Evolutionary conservation across 2,329 filamentous ascomycete genomes (phyloP).

Genomic region (Nemania bipapillata): DNA sequence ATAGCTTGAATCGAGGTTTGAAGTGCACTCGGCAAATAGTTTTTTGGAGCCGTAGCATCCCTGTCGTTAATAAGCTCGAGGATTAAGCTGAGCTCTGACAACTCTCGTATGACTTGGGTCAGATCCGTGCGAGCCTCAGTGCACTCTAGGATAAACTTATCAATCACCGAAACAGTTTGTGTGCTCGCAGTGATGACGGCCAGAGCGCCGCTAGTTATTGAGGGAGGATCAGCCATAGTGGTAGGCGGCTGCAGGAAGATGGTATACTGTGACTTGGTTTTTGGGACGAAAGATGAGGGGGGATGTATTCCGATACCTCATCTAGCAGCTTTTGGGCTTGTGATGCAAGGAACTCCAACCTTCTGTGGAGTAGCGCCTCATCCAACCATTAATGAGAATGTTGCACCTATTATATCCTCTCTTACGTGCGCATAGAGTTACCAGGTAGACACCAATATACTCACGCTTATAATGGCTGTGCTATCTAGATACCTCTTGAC

Average conservation of each 20-base stretch:
- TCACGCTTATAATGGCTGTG: too few species aligned
- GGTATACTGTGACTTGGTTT: not conserved
- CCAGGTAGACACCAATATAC: too few species aligned
- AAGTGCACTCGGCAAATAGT: conserved; percentile 4
- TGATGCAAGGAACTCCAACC: not conserved
- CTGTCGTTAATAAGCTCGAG: conserved; percentile 9
- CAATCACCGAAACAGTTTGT: not conserved
- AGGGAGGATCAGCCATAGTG: conserved; percentile 5
- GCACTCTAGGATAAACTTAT: conserved; percentile 9
- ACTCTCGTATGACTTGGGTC: not conserved
- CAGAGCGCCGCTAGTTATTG: not conserved
- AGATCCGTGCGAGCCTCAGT: conserved; percentile 13
- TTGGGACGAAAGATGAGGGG: not conserved
- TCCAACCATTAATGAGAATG: too few species aligned
- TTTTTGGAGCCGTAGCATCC: not conserved
- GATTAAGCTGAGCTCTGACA: conserved; percentile 8
- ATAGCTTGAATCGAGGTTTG: conserved; percentile 6
- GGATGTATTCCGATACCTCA: not conserved
- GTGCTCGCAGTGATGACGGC: not conserved
- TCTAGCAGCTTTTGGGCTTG: not conserved
- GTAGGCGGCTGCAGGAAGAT: not conserved
- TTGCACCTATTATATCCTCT: too few species aligned
- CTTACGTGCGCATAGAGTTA: too few species aligned
- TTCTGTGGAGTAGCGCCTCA: too few species aligned
- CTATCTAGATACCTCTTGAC: too few species aligned